A percentile compares a stretch with the other conserved stretches of the same genome.
phyloP scores from a whole-genome alignment of 1,284 basidiomycete genomes.

The Ustilago curta region DNA sequence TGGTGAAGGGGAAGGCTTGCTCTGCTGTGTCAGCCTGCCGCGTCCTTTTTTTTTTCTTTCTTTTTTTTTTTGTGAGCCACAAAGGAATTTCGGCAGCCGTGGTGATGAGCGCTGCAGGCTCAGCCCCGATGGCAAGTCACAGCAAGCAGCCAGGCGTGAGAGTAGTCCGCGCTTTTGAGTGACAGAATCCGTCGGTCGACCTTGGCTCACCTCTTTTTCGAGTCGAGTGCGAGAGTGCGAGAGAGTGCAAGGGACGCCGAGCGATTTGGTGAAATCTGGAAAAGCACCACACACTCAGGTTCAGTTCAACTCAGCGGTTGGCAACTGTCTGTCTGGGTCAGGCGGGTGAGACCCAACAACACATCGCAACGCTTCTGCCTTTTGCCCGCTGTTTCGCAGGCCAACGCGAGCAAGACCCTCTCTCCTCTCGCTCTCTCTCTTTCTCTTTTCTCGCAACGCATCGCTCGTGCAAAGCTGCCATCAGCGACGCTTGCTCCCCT shows the following conservation, averaged over 20 bases:
- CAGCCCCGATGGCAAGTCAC: neutral
- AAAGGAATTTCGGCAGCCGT: neutral
- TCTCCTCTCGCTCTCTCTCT: neutral
- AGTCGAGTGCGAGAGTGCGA: neutral
- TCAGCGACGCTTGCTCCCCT: conserved; percentile 7
- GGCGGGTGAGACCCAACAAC: neutral
- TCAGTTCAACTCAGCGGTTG: conserved; percentile 1
- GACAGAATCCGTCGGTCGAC: too few species aligned
- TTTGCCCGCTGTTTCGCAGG: neutral
- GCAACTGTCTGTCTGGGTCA: conserved; percentile 1
- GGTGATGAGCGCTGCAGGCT: neutral
- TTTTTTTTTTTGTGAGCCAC: too few species aligned
- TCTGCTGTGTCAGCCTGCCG: neutral
- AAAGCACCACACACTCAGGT: neutral
- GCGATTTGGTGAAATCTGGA: too few species aligned
- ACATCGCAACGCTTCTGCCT: conserved; percentile 5
- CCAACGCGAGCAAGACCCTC: conserved; percentile 9
- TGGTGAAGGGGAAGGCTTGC: too few species aligned
- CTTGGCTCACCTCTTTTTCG: too few species aligned
- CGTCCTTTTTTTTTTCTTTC: neutral
- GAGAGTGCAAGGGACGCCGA: neutral
- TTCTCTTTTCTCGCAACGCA: neutral
- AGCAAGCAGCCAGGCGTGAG: too few species aligned
- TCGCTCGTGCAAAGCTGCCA: conserved; percentile 10
- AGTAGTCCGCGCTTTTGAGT: too few species aligned